Evolutionary conservation across 2,329 filamentous ascomycete genomes (phyloP).

Genomic region (Cryphonectria parasitica): DNA sequence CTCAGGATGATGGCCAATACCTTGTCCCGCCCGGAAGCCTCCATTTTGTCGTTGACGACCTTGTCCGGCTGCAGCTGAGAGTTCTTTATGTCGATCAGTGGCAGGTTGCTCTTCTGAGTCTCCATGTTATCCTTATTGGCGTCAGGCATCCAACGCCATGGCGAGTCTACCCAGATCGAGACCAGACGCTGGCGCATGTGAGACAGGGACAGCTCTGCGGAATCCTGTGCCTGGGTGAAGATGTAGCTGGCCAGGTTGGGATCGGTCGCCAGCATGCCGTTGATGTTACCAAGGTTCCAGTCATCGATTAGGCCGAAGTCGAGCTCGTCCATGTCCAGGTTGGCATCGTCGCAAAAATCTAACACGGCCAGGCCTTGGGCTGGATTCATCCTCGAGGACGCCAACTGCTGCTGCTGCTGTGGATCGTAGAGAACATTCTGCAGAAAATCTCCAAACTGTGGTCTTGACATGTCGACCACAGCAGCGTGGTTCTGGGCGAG

Average conservation of each 20-base stretch:
- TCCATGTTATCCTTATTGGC: conserved; percentile 49
- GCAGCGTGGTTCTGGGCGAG: background rate
- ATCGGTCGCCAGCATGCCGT: conserved; percentile 25
- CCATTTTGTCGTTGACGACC: conserved; percentile 49
- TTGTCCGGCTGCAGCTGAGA: conserved; percentile 45
- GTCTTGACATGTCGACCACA: conserved; percentile 39
- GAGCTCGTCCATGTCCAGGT: conserved; percentile 55
- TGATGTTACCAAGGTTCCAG: conserved; percentile 49
- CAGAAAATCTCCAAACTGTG: conserved; percentile 55
- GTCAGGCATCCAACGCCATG: conserved; percentile 53
- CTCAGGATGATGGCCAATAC: conserved; percentile 67
- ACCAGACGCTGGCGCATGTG: conserved; percentile 52
- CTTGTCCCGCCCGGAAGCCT: conserved; percentile 58
- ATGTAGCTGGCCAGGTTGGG: conserved; percentile 31
- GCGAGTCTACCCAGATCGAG: conserved; percentile 54
- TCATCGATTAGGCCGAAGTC: conserved; percentile 56
- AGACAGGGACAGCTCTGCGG: conserved; percentile 47
- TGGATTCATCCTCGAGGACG: conserved; percentile 42
- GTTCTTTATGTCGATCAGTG: conserved; percentile 45
- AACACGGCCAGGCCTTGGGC: conserved; percentile 49
- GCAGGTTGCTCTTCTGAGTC: conserved; percentile 49
- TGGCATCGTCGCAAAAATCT: conserved; percentile 54
- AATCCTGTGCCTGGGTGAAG: conserved; percentile 39
- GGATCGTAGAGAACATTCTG: conserved; percentile 53
- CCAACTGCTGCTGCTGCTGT: conserved; percentile 36